Conservation (phyloP, 2,329 filamentous ascomycete genomes). For the Helotiales sp. region DNA sequence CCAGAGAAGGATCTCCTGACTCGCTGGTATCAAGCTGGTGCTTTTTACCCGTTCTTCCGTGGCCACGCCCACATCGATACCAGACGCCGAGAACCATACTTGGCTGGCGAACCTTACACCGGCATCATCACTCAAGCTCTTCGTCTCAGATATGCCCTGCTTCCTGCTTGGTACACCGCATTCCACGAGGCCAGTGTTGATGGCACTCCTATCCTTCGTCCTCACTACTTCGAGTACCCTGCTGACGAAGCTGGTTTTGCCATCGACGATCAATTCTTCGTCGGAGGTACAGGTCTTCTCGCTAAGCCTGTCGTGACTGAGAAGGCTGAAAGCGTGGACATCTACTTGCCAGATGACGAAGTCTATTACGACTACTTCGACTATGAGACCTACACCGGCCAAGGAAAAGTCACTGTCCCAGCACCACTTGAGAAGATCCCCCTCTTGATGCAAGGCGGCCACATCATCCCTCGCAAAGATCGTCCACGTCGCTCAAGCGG, state of each 20-base stretch:
- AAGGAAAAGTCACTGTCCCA: slow-evolving; percentile 67
- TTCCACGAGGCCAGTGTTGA: slow-evolving; percentile 86
- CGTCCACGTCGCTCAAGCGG: slow-evolving; percentile 80
- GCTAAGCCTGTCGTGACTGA: slow-evolving; percentile 86
- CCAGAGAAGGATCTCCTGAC: slow-evolving; percentile 88
- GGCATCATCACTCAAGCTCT: slow-evolving; percentile 85
- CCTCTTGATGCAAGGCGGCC: slow-evolving; percentile 87
- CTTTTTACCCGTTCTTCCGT: slow-evolving; percentile 98
- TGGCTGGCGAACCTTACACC: slow-evolving; percentile 81
- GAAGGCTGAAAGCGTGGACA: slow-evolving; percentile 68
- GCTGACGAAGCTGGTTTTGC: slow-evolving; percentile 82
- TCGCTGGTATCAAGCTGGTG: slow-evolving; percentile 94
- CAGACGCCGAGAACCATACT: slow-evolving; percentile 89
- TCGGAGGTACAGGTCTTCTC: slow-evolving; percentile 86
- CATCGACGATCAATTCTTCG: slow-evolving; percentile 90
- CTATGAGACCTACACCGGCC: slow-evolving; percentile 70
- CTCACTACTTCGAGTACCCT: slow-evolving; percentile 92
- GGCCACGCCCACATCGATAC: slow-evolving; percentile 96
- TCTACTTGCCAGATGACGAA: slow-evolving; percentile 88
- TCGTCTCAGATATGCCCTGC: slow-evolving; percentile 81
- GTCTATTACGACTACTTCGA: slow-evolving; percentile 96
- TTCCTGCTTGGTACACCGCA: slow-evolving; percentile 95
- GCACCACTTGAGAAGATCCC: slow-evolving; percentile 87
- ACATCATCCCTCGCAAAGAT: slow-evolving; percentile 89
- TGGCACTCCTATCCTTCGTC: slow-evolving; percentile 83